Evolutionary conservation across 305 asterid species (phyloP).

Genomic region (Ruellia speciosa): DNA sequence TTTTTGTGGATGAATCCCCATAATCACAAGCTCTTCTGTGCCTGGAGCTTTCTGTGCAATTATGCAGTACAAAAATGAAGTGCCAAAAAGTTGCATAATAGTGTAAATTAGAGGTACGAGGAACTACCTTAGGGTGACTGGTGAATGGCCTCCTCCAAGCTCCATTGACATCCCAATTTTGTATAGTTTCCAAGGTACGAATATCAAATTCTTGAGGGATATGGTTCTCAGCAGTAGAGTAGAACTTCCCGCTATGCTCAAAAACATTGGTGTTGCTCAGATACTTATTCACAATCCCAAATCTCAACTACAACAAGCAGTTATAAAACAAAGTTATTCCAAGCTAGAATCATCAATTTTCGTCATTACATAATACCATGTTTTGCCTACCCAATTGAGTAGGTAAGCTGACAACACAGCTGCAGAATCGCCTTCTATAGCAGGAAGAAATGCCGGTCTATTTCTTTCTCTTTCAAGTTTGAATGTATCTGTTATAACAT

Average conservation of each 20-base stretch:
- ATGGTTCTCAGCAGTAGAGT: constrained; percentile 53
- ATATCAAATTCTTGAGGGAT: constrained; percentile 56
- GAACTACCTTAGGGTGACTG: constrained; percentile 63
- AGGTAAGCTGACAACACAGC: constrained; percentile 33
- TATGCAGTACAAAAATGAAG: background rate
- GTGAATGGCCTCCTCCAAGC: constrained; percentile 65
- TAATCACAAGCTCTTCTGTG: constrained; percentile 53
- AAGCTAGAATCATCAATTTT: background rate
- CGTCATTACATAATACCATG: background rate
- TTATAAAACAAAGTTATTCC: background rate
- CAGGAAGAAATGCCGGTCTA: constrained; percentile 27
- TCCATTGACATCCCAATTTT: constrained; percentile 42
- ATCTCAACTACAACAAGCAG: constrained; percentile 39
- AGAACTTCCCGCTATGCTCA: constrained; percentile 54
- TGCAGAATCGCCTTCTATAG: constrained; percentile 29
- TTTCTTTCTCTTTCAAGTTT: constrained; percentile 19
- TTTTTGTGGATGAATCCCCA: constrained; percentile 42
- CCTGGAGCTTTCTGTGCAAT: constrained; percentile 46
- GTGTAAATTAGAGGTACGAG: background rate
- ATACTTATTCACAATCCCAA: constrained; percentile 42
- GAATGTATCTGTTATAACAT: constrained; percentile 23
- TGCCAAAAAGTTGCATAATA: background rate
- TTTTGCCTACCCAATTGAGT: constrained; percentile 22
- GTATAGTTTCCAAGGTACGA: constrained; percentile 36
- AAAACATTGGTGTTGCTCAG: constrained; percentile 58